Conservation (phyloP, 2,329 filamentous ascomycete genomes). For the Cordyceps pruinosa region DNA sequence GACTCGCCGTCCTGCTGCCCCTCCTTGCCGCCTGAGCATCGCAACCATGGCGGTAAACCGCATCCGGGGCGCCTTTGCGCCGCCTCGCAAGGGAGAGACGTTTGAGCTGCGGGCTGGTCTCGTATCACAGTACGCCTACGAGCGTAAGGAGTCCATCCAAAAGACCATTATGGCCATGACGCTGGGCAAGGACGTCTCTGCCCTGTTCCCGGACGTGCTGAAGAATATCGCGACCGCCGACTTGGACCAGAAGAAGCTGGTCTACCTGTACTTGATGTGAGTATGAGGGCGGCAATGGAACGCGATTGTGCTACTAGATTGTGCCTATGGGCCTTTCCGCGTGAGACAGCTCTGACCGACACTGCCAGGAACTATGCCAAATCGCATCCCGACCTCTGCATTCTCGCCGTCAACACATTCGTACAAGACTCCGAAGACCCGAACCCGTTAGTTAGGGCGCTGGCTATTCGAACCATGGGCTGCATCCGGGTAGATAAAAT, state of each 20-base stretch:
- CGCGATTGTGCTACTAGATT: background rate
- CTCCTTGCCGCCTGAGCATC: constrained; percentile 19
- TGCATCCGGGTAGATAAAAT: constrained; percentile 98
- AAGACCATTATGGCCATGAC: constrained; percentile 99
- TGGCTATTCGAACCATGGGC: constrained; percentile 97
- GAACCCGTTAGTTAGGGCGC: constrained; percentile 87
- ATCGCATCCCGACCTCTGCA: constrained; percentile 96
- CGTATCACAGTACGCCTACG: constrained; percentile 98
- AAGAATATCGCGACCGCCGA: constrained; percentile 97
- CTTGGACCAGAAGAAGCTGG: constrained; percentile 97
- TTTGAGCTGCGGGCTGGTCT: constrained; percentile 93
- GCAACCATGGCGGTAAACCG: constrained; percentile 84
- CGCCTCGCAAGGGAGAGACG: constrained; percentile 93
- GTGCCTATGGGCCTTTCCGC: no score
- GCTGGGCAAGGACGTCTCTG: constrained; percentile 94
- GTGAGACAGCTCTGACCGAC: constrained; percentile 2
- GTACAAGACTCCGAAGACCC: constrained; percentile 98
- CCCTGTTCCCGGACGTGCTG: constrained; percentile 91
- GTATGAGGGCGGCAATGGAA: constrained; percentile 21
- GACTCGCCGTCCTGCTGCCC: constrained; percentile 17
- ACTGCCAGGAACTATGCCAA: constrained; percentile 89
- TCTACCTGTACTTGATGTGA: constrained; percentile 95
- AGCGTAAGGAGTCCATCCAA: constrained; percentile 97
- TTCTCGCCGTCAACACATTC: constrained; percentile 97
- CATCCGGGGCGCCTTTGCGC: constrained; percentile 87